Base-by-base conservation (phyloP, 441 rosid species). In the Jatropha podagrica region DNA sequence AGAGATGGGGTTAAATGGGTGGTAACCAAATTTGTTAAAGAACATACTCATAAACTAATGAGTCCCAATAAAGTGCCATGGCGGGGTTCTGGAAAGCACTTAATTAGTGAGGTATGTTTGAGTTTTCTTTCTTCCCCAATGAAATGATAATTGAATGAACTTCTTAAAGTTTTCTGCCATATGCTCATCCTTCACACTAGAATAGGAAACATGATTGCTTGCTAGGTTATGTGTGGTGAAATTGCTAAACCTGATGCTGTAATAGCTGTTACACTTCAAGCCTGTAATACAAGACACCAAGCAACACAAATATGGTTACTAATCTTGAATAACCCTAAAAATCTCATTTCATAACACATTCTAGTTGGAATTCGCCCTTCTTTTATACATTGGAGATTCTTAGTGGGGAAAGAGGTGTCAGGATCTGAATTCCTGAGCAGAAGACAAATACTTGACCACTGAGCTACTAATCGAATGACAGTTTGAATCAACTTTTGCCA, bases 21-120 rank as follows among this genome's bases (percentile, higher is more conserved):
- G 74, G 86, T 83, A 32, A 86, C 84, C 63, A 85, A 83, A 78
- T 80, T 83, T 63, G 12, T 80, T 32, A 80, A 80, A 76, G 86
- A 83, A 15, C 86, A 78, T 68, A 83, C 76, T 78, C 86, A 83
- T 38, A 81, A 65, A 48, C 75, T 83, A 64, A 81, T 80, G 60
- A 80, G 56, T 68, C 86, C 86, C 2, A 76, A 78, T 67, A 78
- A 73, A 76, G 74, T 80, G 26, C 82, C 78, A 38, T 81, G 82
- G 27, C 74, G 82, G 23, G 69, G 83, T 61, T 80, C 86, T 73
- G 83, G 71, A 78, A 76, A 69, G 82, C 81, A 20, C 78, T 75
- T 61, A 73, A 48, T 78, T 23, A 86, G 78, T 54, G 86, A 83
- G 86, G 86, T 80, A 80, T 76, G 71, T 23, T 77, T 9, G 52